Base-by-base conservation (phyloP, 176 grass and related monocot species). In the Eleusine indica region DNA sequence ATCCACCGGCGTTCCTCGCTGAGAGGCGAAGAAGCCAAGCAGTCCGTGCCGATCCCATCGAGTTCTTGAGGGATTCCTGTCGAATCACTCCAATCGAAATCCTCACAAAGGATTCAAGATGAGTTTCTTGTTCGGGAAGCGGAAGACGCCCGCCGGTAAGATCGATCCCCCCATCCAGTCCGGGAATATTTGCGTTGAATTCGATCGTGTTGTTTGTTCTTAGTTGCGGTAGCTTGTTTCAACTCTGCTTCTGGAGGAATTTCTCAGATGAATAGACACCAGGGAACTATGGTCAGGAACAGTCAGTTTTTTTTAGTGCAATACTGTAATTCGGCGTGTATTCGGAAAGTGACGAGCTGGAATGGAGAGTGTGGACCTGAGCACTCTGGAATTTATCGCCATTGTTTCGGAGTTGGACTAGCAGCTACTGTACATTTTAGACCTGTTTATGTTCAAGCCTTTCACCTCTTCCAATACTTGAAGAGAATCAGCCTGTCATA, bases 51-150 rank as follows among this genome's bases (percentile, higher is more conserved):
- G 56, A 51, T 79, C 21, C 44, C 71, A 62, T 84, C 67, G 10
- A 80, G 21, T 63, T 30, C 22, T 21, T 9, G 37, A 3, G 41
- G 62, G 37, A 1, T 5, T 25, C 6, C 46, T 89, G 70, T 47
- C 43, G 37, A 62, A 51, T 42, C 69, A 21, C 60, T 66, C 70
- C 69, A 16, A 62, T 68, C 47, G 44, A 11, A 75, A 11, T 52
- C 41, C 41, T 41, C 22, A 14, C 65, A 66, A 63, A 83, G 80
- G 52, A 19, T 28, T 76, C 64, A 89, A 83, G 80, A 94, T 94
- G 92, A 94, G 92, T 87, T 94, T 94, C 74, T 74, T 94, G 80
- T 94, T 94, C 76, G 92, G 92, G 56, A 94, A 91, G 86, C 88
- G 87, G 79, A 94, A 94, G 87, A 91, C 88, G 38, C 92, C 92